A percentile compares a stretch with the other conserved stretches of the same genome.
Conservation (phyloP, 2,329 filamentous ascomycete genomes). For the Talaromyces sp. region DNA sequence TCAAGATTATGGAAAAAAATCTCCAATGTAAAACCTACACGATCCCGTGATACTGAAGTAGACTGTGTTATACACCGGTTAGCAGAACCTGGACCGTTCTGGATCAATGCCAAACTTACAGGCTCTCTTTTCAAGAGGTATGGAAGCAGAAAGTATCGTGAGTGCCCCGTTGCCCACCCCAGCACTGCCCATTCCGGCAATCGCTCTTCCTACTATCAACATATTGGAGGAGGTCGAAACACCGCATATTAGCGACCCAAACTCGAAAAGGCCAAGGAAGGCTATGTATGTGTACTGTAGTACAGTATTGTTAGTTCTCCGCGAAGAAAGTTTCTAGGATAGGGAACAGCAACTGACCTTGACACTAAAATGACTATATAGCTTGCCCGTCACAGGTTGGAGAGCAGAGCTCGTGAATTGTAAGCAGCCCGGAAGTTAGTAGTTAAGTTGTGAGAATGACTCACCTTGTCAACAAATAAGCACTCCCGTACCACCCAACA, state of each 20-base stretch:
- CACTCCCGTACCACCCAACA: constrained; percentile 34
- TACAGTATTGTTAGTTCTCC: no score
- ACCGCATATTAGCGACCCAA: constrained; percentile 23
- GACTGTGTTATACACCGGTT: no score
- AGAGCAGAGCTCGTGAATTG: constrained; percentile 44
- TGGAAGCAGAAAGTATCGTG: constrained; percentile 15
- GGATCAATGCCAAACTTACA: not conserved
- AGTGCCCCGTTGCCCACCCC: constrained; percentile 19
- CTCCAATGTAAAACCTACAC: no score
- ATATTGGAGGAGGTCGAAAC: constrained; percentile 20
- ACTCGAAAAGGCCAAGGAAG: constrained; percentile 22
- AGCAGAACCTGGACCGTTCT: no score
- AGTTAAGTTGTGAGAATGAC: not conserved
- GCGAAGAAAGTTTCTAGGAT: not conserved
- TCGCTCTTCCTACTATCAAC: constrained; percentile 21
- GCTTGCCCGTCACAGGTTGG: constrained; percentile 50
- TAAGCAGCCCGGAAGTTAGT: not conserved
- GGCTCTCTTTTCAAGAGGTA: constrained; percentile 16
- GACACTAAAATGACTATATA: constrained; percentile 42
- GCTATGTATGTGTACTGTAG: constrained; percentile 24
- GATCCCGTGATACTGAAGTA: no score
- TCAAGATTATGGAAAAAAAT: no score
- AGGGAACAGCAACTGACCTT: not conserved
- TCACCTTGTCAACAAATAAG: constrained; percentile 16
- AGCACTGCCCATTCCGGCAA: constrained; percentile 19